Base-by-base conservation (phyloP, 2,329 filamentous ascomycete species). In the Lojkania enalia region DNA sequence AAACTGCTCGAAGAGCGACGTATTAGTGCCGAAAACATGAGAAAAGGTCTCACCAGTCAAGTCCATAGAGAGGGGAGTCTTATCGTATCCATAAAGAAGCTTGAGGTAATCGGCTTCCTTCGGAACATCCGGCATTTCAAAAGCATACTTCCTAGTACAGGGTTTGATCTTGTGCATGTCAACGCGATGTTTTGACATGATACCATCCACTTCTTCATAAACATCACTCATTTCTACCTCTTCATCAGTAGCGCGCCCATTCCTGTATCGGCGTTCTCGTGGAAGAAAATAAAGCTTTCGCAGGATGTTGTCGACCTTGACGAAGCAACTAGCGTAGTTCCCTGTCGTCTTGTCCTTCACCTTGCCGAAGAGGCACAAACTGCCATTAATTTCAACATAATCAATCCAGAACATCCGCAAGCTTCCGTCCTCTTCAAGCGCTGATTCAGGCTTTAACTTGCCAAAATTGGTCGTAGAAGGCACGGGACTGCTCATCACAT, bases 391-490 rank as follows among this genome's bases (percentile, higher is more conserved):
- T 66, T 99, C 94, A 1, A 87, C 90, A 63, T 96, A 99, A 70
- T 99, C 94, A 5, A 88, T 87, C 94, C 94, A 99, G 74, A 96
- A 99, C 75, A 99, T 90, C 56, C 86, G 86, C 20, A 99, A 77
- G 57, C 88, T 95, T 25, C 92, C 94, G 62, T 99, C 91, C 51
- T 88, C 84, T 67, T 97, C 92, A n/a, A 95, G 74, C n/a, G 88
- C 90, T 69, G 95, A 87, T 51, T 87, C 82, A 46, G 88, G 80
- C 52, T 86, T 84, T 37, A 96, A 79, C 71, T 97, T 99, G 30
- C 90, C 90, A 53, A 88, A 81, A 6, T 74, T 78, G 6, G 75
- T 78, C 19, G 76, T 75, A 53, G 90, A 86, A 2, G 81, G 67
- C 3, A 80, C 76, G 3, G 89, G 85, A 61, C 84, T 90, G 68